A percentile compares a stretch with the other conserved stretches of the same genome.
These are phyloP conservation scores for Cercospora berteroae DNA, from an alignment of 2,329 filamentous ascomycete species.

Conservation along the genomic window DNA sequence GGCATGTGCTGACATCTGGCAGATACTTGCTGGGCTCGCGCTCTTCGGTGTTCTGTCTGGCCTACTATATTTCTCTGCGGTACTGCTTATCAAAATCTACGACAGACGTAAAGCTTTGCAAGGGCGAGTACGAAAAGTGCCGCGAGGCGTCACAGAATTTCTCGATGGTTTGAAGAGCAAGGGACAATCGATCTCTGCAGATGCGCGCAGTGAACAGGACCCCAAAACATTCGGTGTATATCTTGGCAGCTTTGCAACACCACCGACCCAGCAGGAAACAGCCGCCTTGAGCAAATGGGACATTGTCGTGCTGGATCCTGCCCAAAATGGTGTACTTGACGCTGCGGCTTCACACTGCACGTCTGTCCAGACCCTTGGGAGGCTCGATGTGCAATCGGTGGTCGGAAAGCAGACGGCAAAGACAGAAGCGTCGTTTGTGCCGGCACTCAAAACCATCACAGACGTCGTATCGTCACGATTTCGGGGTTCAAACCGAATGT, in stretches of 20 bases:
- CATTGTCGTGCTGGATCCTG: constrained; percentile 29
- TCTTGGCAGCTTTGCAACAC: constrained; percentile 30
- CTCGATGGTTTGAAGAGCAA: constrained; percentile 1
- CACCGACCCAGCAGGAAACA: constrained; percentile 22
- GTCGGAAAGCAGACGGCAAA: not conserved
- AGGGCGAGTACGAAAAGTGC: not conserved
- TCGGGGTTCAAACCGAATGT: constrained; percentile 33
- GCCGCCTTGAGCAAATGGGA: constrained; percentile 31
- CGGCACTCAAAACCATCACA: constrained; percentile 16
- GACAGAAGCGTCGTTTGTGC: not conserved
- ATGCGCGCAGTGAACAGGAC: constrained; percentile 1
- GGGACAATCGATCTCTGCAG: not conserved
- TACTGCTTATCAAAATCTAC: not conserved
- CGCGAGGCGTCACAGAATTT: not conserved
- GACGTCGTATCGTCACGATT: constrained; percentile 22
- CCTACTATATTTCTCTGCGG: not conserved
- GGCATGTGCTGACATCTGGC: not conserved
- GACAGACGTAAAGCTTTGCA: not conserved
- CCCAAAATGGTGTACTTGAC: constrained; percentile 23
- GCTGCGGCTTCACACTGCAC: constrained; percentile 28
- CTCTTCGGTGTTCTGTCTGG: constrained; percentile 8
- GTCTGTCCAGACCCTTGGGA: constrained; percentile 27
- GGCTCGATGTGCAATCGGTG: constrained; percentile 21
- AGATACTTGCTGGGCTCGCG: constrained; percentile 11
- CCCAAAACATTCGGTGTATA: constrained; percentile 32